Evolutionary conservation across 2,329 filamentous ascomycete genomes (phyloP), one percentile per base, ranked within the genome.

Genomic region (Aspergillus latus): DNA sequence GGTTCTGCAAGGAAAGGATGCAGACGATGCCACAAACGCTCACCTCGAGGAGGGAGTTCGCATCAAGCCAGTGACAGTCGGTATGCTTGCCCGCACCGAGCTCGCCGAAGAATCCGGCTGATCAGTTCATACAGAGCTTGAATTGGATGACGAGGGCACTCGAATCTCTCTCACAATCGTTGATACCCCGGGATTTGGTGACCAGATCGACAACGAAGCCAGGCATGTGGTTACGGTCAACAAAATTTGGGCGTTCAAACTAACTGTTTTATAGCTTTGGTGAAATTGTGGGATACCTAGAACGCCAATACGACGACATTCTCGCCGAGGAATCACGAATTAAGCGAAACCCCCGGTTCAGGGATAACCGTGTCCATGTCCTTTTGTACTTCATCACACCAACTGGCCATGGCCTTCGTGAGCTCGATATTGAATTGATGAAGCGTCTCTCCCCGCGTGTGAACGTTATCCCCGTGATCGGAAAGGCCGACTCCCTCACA

Each of bases 281-380:
- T 68, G 94, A 97, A 79, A 99, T 99, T 71, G 92, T 96, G 67
- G 93, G 92, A 67, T 97, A 96, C 80, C 90, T 99, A 70, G 94
- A 99, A 84, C 87, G 93, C 80, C 93, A 99, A 86, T 97, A 97
- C 78, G 94, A 99, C 78, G 92, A 97, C 76, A 97, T 99, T 83
- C 85, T 99, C 68, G 93, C 94, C 61, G 93, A 97, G 81, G 94
- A 99, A 82, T 97, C 94, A 70, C 91, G 94, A 82, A 99, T 99
- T 84, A 99, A 99, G 90, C 94, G 94, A 92, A 99, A 99, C 82
- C 94, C 94, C 68, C 88, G 94, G 72, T 99, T 99, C 88, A 88
- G 94, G 73, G 94, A 99, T 81, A 97, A 99, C 82, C 90, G 94
- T 81, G 91, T 99, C 48, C 94, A 99, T 74, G 94, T 92, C 66